These are phyloP conservation scores for Candida insectalens DNA, from an alignment of 805 yeast species.

Conservation along the genomic window DNA sequence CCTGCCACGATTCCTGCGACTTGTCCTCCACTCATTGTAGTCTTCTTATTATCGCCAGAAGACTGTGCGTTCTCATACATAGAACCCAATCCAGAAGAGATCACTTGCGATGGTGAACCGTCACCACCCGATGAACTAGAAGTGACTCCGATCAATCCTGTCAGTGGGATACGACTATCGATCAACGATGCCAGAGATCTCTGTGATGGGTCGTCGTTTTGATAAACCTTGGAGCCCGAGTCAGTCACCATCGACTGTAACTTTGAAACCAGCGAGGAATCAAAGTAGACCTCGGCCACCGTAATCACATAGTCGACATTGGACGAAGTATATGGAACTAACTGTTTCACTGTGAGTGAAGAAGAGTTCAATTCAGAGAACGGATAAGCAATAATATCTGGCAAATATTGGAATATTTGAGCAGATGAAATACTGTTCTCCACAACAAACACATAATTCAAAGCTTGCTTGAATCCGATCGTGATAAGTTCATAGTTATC, in stretches of 20 bases:
- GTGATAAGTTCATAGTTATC: slow-evolving; percentile 48
- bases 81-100: slow-evolving; percentile 15
- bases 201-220: slow-evolving; percentile 46
- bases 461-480: slow-evolving; percentile 67
- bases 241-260: slow-evolving; percentile 43
- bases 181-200: slow-evolving; percentile 55
- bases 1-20: slow-evolving; percentile 80
- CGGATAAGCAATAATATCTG: slow-evolving; percentile 60
- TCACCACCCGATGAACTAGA: slow-evolving; percentile 5
- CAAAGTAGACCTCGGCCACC: slow-evolving; percentile 83
- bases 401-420: slow-evolving; percentile 77
- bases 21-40: slow-evolving; percentile 19
- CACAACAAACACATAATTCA: slow-evolving; percentile 81
- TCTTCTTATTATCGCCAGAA: slow-evolving; percentile 6
- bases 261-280: slow-evolving; percentile 36
- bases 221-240: slow-evolving; percentile 48
- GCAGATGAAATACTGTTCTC: slow-evolving; percentile 66
- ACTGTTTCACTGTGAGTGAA: slow-evolving; percentile 49
- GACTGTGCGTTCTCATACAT: slow-evolving; percentile 11
- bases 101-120: slow-evolving; percentile 4
- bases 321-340: slow-evolving; percentile 64
- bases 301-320: slow-evolving; percentile 62
- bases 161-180: slow-evolving; percentile 58
- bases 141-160: slow-evolving; percentile 26
- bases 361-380: slow-evolving; percentile 26